phyloP scores from a whole-genome alignment of 2,329 filamentous ascomycete species.

The Leptosphaerulina australis region DNA sequence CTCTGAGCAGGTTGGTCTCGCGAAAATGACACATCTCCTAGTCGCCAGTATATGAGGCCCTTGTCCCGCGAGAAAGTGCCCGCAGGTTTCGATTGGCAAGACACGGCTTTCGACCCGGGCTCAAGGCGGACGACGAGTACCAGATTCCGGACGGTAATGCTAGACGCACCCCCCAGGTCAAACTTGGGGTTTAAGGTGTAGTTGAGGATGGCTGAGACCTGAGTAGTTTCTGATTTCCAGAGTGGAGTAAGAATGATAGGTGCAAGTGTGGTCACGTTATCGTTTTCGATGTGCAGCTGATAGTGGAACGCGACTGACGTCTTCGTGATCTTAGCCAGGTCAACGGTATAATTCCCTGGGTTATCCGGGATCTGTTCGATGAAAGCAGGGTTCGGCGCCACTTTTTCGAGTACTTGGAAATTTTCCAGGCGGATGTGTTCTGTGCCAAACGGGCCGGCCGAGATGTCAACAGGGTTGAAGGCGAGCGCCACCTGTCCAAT shows the following conservation, averaged over 20 bases:
- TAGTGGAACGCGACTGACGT: conserved; percentile 90
- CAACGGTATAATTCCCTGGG: conserved; percentile 79
- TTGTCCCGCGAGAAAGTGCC: conserved; percentile 82
- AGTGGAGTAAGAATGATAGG: conserved; percentile 75
- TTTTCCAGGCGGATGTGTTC: conserved; percentile 85
- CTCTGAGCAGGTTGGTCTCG: conserved; percentile 68
- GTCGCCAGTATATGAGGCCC: conserved; percentile 78
- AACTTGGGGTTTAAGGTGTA: conserved; percentile 83
- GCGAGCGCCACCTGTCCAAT: conserved; percentile 88
- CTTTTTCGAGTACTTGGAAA: conserved; percentile 84
- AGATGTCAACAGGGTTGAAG: conserved; percentile 68
- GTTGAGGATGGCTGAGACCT: conserved; percentile 83
- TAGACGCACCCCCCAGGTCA: conserved; percentile 44
- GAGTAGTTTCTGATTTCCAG: conserved; percentile 84
- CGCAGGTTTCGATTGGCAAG: conserved; percentile 76
- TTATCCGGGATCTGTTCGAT: conserved; percentile 72
- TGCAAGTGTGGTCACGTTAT: conserved; percentile 63
- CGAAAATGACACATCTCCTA: conserved; percentile 73
- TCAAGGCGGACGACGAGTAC: conserved; percentile 75
- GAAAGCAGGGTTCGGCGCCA: conserved; percentile 92
- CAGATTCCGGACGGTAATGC: conserved; percentile 73
- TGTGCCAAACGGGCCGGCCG: conserved; percentile 49
- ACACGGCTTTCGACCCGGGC: conserved; percentile 63
- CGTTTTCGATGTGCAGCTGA: conserved; percentile 72
- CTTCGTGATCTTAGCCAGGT: conserved; percentile 72